phyloP scores from a whole-genome alignment of 2,329 filamentous ascomycete species.

The Pseudocercospora ulei region DNA sequence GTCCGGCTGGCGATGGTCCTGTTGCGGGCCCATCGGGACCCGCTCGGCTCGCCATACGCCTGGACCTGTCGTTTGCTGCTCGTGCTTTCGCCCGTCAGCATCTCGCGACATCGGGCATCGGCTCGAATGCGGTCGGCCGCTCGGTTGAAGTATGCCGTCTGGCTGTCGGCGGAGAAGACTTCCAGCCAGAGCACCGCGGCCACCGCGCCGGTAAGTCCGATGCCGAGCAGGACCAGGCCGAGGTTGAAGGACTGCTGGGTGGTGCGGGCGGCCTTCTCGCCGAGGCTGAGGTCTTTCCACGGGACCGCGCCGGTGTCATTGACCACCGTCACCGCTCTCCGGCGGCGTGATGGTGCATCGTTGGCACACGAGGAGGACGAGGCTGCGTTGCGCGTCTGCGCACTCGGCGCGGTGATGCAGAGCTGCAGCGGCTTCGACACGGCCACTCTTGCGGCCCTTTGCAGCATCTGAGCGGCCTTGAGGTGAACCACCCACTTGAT shows the following conservation, averaged over 20 bases:
- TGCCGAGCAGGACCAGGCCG: conserved; percentile 61
- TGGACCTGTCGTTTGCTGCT: conserved; percentile 57
- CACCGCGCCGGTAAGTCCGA: conserved; percentile 68
- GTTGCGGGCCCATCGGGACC: conserved; percentile 67
- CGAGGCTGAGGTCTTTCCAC: conserved; percentile 65
- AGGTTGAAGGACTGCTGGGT: conserved; percentile 90
- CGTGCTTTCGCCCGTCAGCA: conserved; percentile 56
- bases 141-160: conserved; percentile 78
- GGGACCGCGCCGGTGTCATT: conserved; percentile 75
- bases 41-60: conserved; percentile 71
- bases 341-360: conserved; percentile 41
- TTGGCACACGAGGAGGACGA: conserved; percentile 26
- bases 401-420: too few relatives aligned
- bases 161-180: conserved; percentile 73
- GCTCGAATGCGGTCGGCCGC: conserved; percentile 69
- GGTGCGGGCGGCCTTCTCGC: conserved; percentile 72
- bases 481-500: too few relatives aligned
- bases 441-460: too few relatives aligned
- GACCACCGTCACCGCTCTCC: conserved; percentile 67
- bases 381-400: conserved; percentile 21
- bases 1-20: conserved; percentile 45
- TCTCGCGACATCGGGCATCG: conserved; percentile 58
- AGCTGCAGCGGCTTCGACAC: too few relatives aligned
- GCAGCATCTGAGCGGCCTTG: too few relatives aligned
- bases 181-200: conserved; percentile 69